These are phyloP conservation scores for Colletotrichum somersetense DNA, from an alignment of 2,329 filamentous ascomycete genomes.

Conservation along the genomic window DNA sequence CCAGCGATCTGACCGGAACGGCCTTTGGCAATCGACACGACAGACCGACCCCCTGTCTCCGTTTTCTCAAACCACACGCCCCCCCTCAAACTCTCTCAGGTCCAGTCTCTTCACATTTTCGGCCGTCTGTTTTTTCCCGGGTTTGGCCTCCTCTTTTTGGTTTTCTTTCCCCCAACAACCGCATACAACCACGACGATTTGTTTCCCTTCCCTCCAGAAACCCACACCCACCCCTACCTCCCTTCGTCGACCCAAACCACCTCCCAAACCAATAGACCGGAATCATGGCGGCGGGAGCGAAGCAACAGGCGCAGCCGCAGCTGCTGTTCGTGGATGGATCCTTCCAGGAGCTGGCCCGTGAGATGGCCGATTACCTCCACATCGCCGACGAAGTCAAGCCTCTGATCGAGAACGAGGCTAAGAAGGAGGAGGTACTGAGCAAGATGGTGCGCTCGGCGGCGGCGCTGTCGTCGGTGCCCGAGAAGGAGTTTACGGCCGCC, in stretches of 20 bases:
- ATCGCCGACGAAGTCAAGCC: conserved; percentile 82
- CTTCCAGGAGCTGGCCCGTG: conserved; percentile 92
- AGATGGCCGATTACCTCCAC: conserved; percentile 96
- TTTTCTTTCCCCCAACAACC: conserved; percentile 40
- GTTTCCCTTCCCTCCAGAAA: conserved; percentile 27
- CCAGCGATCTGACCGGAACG: conserved; percentile 26
- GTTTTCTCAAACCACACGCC: conserved; percentile 40
- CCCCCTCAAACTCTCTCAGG: conserved; percentile 17
- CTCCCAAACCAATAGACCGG: conserved; percentile 24
- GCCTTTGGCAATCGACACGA: conserved; percentile 38
- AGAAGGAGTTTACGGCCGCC: conserved; percentile 96
- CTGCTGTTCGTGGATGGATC: conserved; percentile 87
- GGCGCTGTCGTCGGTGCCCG: conserved; percentile 84
- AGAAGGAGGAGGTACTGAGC: conserved; percentile 87
- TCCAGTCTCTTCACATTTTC: conserved; percentile 32
- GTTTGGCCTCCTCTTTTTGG: conserved; percentile 42
- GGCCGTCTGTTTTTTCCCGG: conserved; percentile 39
- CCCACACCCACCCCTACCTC: conserved; percentile 35
- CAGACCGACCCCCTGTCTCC: conserved; percentile 41
- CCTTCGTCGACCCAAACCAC: conserved; percentile 25
- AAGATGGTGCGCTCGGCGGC: conserved; percentile 86
- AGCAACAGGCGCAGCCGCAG: conserved; percentile 65
- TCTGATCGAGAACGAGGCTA: conserved; percentile 73
- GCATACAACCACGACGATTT: conserved; percentile 27
- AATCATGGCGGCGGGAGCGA: conserved; percentile 51